These are phyloP conservation scores for Sarocladium kiliense DNA, from an alignment of 2,329 filamentous ascomycete genomes.

Conservation along the genomic window DNA sequence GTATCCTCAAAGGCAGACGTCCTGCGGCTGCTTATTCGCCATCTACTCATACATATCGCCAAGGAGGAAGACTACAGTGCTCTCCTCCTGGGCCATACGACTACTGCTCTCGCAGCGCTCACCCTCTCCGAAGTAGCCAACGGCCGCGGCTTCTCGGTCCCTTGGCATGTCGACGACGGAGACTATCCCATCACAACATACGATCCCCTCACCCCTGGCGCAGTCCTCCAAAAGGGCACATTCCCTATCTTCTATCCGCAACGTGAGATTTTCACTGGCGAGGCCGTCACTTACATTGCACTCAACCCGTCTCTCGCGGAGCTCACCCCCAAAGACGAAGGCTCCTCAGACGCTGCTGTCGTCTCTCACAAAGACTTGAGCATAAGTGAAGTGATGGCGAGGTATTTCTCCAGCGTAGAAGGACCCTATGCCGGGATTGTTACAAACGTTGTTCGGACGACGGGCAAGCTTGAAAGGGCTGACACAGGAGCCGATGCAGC, in stretches of 20 bases:
- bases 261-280: constrained; percentile 78
- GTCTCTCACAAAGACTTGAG: constrained; percentile 71
- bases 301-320: constrained; percentile 47
- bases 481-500: constrained; percentile 20
- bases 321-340: constrained; percentile 37
- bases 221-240: constrained; percentile 16
- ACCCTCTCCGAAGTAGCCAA: constrained; percentile 86
- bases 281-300: constrained; percentile 63
- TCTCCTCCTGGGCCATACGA: constrained; percentile 79
- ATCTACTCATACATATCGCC: constrained; percentile 64
- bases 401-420: constrained; percentile 81
- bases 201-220: constrained; percentile 16
- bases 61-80: constrained; percentile 56
- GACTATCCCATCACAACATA: constrained; percentile 32
- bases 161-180: constrained; percentile 78
- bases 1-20: constrained; percentile 74
- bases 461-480: constrained; percentile 66
- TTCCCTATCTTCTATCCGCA: constrained; percentile 68
- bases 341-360: constrained; percentile 28
- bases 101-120: constrained; percentile 80
- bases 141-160: constrained; percentile 77
- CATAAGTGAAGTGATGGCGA: constrained; percentile 84
- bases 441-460: constrained; percentile 89
- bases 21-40: constrained; percentile 62
- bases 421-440: constrained; percentile 85